phyloP scores from a whole-genome alignment of 495 filamentous ascomycete species.

The Aspergillus avenaceus region DNA sequence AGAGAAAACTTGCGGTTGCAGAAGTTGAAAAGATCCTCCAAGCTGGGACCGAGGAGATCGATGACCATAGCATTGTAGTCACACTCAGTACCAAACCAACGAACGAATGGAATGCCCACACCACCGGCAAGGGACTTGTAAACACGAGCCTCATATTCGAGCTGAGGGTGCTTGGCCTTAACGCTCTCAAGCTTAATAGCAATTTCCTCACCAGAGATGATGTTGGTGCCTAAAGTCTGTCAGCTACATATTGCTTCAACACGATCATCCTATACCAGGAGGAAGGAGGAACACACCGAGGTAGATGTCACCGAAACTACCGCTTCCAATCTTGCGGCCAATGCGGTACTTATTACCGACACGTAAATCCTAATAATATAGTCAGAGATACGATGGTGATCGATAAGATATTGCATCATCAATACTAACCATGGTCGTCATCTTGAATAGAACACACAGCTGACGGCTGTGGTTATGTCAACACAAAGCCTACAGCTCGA shows the following conservation, averaged over 20 bases:
- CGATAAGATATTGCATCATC: neutral
- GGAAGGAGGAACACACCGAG: constrained; percentile 58
- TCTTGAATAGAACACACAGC: constrained; percentile 39
- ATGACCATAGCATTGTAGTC: constrained; percentile 99
- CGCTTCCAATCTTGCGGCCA: constrained; percentile 98
- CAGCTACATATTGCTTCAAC: neutral
- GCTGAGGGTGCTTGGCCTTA: constrained; percentile 99
- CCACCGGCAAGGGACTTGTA: constrained; percentile 99
- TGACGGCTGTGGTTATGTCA: constrained; percentile 26
- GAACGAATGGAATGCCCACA: constrained; percentile 98
- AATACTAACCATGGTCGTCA: constrained; percentile 48
- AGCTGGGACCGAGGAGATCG: constrained; percentile 91
- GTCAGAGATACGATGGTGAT: constrained; percentile 2
- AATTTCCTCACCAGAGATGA: constrained; percentile 99
- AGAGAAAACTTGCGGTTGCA: constrained; percentile 99
- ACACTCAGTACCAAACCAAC: constrained; percentile 99
- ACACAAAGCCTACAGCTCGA: constrained; percentile 8
- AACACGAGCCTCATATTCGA: constrained; percentile 99
- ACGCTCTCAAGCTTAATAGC: constrained; percentile 99
- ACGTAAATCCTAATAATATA: constrained; percentile 75
- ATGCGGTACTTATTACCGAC: constrained; percentile 99
- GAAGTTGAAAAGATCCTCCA: constrained; percentile 99
- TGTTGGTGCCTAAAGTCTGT: constrained; percentile 74
- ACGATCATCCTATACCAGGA: neutral
- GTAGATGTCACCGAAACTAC: constrained; percentile 98